Evolutionary conservation across 2,329 filamentous ascomycete genomes (phyloP).

Genomic region (Aureobasidium musti): DNA sequence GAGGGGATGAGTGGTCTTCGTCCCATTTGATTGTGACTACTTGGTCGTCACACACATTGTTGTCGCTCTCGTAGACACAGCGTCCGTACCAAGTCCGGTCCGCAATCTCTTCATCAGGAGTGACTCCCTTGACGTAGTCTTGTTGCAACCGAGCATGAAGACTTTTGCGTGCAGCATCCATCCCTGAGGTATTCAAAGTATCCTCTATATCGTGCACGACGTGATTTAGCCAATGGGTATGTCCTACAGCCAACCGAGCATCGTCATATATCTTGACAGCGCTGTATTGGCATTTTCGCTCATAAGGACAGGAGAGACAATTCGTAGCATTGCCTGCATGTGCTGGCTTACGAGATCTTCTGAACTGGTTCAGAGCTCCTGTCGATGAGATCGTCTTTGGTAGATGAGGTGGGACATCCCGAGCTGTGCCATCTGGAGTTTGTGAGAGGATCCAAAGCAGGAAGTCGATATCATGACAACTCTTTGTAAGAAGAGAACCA

Average conservation of each 20-base stretch:
- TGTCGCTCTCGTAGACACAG: conserved; percentile 3
- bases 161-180: neutral
- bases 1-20: neutral
- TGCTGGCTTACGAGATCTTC: neutral
- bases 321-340: neutral
- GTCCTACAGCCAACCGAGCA: neutral
- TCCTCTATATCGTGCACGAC: neutral
- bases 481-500: neutral
- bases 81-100: neutral
- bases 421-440: neutral
- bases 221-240: neutral
- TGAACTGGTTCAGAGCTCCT: neutral
- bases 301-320: neutral
- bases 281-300: neutral
- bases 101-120: neutral
- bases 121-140: neutral
- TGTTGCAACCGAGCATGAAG: neutral
- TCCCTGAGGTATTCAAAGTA: neutral
- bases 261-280: neutral
- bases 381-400: neutral
- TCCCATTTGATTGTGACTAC: neutral
- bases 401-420: neutral
- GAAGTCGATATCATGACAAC: conserved; percentile 2
- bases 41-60: conserved; percentile 4
- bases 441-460: neutral